phyloP scores from a whole-genome alignment of 2,329 filamentous ascomycete species.

The Didymella pinodella region DNA sequence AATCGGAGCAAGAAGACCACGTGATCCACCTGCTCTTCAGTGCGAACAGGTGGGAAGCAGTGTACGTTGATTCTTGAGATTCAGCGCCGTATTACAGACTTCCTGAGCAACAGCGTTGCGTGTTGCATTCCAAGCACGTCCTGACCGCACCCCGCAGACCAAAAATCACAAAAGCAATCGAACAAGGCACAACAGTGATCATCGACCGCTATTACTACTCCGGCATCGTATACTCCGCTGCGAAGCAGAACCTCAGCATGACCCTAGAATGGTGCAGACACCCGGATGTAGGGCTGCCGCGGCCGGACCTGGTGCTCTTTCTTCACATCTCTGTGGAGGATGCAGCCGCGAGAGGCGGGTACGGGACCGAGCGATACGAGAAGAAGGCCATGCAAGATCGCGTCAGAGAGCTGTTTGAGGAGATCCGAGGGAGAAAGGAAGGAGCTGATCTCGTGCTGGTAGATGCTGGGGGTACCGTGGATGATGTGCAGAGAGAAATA shows the following conservation, averaged over 20 bases:
- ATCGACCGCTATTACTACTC: constrained; percentile 96
- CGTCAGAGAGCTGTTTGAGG: constrained; percentile 76
- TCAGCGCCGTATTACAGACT: neutral
- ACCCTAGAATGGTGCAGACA: constrained; percentile 80
- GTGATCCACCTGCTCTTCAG: constrained; percentile 90
- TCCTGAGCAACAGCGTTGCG: neutral
- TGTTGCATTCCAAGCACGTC: too few relatives aligned
- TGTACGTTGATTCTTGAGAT: constrained; percentile 39
- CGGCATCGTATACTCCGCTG: constrained; percentile 90
- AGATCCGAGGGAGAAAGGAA: constrained; percentile 58
- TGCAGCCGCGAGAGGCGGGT: constrained; percentile 81
- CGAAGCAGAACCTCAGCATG: constrained; percentile 77
- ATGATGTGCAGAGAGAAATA: constrained; percentile 58
- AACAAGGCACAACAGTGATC: constrained; percentile 75
- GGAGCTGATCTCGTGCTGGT: constrained; percentile 62
- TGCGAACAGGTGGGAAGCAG: constrained; percentile 85
- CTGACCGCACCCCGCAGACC: constrained; percentile 27
- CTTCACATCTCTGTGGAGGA: constrained; percentile 79
- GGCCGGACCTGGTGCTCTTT: constrained; percentile 87
- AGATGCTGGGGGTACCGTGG: constrained; percentile 62
- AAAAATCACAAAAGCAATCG: constrained; percentile 55
- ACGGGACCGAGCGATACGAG: constrained; percentile 89
- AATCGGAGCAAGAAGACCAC: constrained; percentile 81
- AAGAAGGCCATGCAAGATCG: constrained; percentile 79
- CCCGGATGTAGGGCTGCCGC: constrained; percentile 85